These are phyloP conservation scores for Kodamaea nitidulidarum DNA, from an alignment of 805 yeast species.

Conservation along the genomic window DNA sequence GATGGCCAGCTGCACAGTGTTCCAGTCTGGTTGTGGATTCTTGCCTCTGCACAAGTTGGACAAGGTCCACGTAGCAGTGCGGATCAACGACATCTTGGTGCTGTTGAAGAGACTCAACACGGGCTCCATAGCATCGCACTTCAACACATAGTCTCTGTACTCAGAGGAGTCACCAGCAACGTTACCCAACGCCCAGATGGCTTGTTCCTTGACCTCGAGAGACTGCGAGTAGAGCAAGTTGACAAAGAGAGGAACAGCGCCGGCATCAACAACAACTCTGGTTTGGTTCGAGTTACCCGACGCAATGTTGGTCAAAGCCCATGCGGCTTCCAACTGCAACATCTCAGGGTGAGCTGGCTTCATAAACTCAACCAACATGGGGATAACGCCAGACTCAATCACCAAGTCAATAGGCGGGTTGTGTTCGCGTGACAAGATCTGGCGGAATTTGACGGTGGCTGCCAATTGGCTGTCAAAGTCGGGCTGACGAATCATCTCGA, in stretches of 20 bases:
- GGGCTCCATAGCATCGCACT: constrained; percentile 85
- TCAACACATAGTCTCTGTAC: constrained; percentile 84
- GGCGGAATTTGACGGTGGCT: constrained; percentile 91
- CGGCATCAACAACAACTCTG: constrained; percentile 82
- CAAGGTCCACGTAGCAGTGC: constrained; percentile 98
- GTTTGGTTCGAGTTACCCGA: constrained; percentile 92
- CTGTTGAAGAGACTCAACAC: constrained; percentile 73
- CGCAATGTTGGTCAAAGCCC: constrained; percentile 99
- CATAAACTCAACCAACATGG: constrained; percentile 85
- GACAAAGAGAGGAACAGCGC: constrained; percentile 91
- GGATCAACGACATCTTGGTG: constrained; percentile 80
- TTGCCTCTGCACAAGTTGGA: constrained; percentile 96
- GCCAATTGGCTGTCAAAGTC: constrained; percentile 77
- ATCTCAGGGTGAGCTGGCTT: constrained; percentile 67
- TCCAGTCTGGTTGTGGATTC: constrained; percentile 95
- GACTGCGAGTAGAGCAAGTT: constrained; percentile 74
- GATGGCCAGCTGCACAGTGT: constrained; percentile 74
- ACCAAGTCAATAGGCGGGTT: constrained; percentile 96
- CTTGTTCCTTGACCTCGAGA: constrained; percentile 94
- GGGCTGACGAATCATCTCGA: constrained; percentile 69
- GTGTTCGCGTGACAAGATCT: constrained; percentile 86
- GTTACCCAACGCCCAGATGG: constrained; percentile 98
- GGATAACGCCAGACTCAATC: constrained; percentile 89
- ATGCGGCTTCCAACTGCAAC: constrained; percentile 95
- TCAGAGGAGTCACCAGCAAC: constrained; percentile 95